A percentile compares a stretch with the other conserved stretches of the same genome.
phyloP scores from a whole-genome alignment of 768 basidiomycete genomes.

The Kwoniella newhampshirensis region DNA sequence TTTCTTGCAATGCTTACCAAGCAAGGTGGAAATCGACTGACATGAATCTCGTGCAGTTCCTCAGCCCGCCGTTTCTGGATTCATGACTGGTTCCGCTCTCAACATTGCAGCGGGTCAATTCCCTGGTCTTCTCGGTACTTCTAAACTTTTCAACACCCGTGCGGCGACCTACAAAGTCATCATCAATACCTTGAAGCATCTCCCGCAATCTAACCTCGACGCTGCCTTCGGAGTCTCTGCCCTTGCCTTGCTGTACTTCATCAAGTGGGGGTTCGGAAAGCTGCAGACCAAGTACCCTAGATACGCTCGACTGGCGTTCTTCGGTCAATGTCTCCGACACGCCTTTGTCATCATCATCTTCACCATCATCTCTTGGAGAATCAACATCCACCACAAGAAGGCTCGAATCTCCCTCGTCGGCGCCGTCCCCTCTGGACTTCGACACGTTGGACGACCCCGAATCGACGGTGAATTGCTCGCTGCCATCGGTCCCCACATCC shows the following conservation, averaged over 20 bases:
- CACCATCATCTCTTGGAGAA: slow-evolving; percentile 83
- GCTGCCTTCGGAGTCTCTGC: slow-evolving; percentile 87
- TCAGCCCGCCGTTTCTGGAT: slow-evolving; percentile 55
- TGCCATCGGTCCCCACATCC: slow-evolving; percentile 70
- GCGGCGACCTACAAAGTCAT: slow-evolving; percentile 81
- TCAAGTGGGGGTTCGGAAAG: slow-evolving; percentile 51
- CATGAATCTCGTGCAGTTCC: no score
- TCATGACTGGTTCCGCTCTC: slow-evolving; percentile 98
- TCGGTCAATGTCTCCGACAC: slow-evolving; percentile 57
- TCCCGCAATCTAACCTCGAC: slow-evolving; percentile 67
- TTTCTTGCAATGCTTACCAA: slow-evolving; percentile 60
- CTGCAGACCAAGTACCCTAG: slow-evolving; percentile 39
- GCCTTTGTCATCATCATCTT: slow-evolving; percentile 65
- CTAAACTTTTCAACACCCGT: slow-evolving; percentile 75
- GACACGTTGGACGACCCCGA: slow-evolving; percentile 58
- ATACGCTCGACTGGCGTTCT: slow-evolving; percentile 62
- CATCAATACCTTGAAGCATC: slow-evolving; percentile 85
- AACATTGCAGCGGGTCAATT: slow-evolving; percentile 85
- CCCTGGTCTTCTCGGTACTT: slow-evolving; percentile 83
- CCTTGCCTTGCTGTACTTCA: slow-evolving; percentile 57
- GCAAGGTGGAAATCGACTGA: slow-evolving; percentile 80
- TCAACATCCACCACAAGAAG: slow-evolving; percentile 64
- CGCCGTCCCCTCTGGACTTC: slow-evolving; percentile 74
- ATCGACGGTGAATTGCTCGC: slow-evolving; percentile 61
- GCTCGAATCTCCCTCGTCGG: slow-evolving; percentile 82